A percentile compares a stretch with the other conserved stretches of the same genome.
phyloP scores from a whole-genome alignment of 2,329 filamentous ascomycete species.

The Pseudogymnoascus sp. region DNA sequence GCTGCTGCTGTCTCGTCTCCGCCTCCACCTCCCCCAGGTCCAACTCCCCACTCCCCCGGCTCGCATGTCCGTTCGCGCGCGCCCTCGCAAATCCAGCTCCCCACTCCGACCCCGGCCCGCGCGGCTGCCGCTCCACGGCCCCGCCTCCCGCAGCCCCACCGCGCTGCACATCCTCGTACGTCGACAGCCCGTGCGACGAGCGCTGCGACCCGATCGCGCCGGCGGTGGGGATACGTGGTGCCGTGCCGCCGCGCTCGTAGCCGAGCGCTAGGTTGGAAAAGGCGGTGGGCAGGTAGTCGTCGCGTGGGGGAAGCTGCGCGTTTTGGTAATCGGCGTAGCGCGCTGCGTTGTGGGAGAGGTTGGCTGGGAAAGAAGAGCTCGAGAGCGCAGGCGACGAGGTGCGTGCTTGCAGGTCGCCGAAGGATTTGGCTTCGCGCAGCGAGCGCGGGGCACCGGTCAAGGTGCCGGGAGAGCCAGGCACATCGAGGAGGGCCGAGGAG shows the following conservation, averaged over 20 bases:
- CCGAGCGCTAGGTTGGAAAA: slow-evolving; percentile 52
- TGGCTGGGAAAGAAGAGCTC: slow-evolving; percentile 75
- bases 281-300: slow-evolving; percentile 36
- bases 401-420: slow-evolving; percentile 89
- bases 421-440: slow-evolving; percentile 89
- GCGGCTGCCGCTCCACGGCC: slow-evolving; percentile 51
- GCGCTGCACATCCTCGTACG: slow-evolving; percentile 19
- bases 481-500: slow-evolving; percentile 71
- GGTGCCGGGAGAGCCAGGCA: slow-evolving; percentile 67
- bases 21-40: slow-evolving; percentile 13
- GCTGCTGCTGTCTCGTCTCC: not conserved
- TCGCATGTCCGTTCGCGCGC: slow-evolving; percentile 52
- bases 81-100: slow-evolving; percentile 46
- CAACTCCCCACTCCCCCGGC: slow-evolving; percentile 51
- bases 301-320: slow-evolving; percentile 70
- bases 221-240: slow-evolving; percentile 28
- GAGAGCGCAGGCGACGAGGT: slow-evolving; percentile 89
- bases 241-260: slow-evolving; percentile 20
- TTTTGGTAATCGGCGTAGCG: slow-evolving; percentile 52
- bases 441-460: slow-evolving; percentile 63
- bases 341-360: slow-evolving; percentile 53
- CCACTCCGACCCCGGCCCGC: slow-evolving; percentile 49
- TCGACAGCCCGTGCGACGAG: slow-evolving; percentile 30
- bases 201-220: slow-evolving; percentile 60
- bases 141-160: slow-evolving; percentile 14